Evolutionary conservation across 345 rosid genomes (phyloP).

Genomic region (Noccaea caerulescens): DNA sequence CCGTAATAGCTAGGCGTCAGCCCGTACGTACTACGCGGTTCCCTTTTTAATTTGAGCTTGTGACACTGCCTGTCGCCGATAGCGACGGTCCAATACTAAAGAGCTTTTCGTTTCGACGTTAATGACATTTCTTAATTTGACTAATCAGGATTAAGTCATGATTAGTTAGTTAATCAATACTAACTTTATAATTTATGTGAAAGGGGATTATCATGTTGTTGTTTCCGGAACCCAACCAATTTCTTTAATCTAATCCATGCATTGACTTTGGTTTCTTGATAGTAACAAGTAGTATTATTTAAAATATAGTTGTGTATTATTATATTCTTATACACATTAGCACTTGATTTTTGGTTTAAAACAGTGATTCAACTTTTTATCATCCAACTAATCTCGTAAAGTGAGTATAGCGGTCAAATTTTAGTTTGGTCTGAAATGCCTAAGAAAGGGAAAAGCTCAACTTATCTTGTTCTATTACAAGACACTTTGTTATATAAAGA

Average conservation of each 20-base stretch:
- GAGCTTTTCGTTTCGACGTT: background rate
- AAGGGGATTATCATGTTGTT: constrained; percentile 15
- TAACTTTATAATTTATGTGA: background rate
- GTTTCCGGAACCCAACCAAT: background rate
- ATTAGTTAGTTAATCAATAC: background rate
- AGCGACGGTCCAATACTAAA: constrained; percentile 30
- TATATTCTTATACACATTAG: too few relatives aligned
- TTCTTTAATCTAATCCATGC: constrained; percentile 8
- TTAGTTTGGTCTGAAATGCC: too few relatives aligned
- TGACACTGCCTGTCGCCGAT: constrained; percentile 36
- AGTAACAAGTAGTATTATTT: background rate
- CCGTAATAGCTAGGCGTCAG: constrained; percentile 36
- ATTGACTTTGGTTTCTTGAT: constrained; percentile 34
- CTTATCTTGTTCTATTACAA: too few relatives aligned
- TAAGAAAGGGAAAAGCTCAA: too few relatives aligned
- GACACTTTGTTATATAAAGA: too few relatives aligned
- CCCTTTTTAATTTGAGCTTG: constrained; percentile 29
- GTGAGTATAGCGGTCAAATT: too few relatives aligned
- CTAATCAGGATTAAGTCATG: constrained; percentile 21
- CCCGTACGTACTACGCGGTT: constrained; percentile 45
- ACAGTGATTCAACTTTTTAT: too few relatives aligned
- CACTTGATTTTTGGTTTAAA: too few relatives aligned
- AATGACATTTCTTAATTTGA: background rate
- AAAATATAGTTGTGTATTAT: background rate
- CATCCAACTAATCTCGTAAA: too few relatives aligned